Base-by-base conservation (phyloP, 768 basidiomycete species). In the Leccinellum luteum region DNA sequence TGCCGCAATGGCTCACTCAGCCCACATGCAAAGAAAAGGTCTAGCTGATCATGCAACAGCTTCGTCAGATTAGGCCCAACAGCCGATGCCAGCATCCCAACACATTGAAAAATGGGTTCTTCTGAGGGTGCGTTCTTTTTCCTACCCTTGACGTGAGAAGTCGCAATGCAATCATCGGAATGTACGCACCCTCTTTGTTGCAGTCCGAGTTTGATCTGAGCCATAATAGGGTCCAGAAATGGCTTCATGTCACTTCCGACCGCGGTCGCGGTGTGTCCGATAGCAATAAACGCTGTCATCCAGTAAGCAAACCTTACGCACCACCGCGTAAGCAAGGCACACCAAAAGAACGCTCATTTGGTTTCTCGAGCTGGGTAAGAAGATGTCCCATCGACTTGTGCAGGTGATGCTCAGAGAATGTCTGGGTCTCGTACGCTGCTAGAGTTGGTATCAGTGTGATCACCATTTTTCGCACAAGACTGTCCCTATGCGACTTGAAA, bases 21-120 rank as follows among this genome's bases (percentile, higher is more conserved):
- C 3, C 94, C 96, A 68, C 90, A 96, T 0, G 87, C 89, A 68
- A 98, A 90, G 91, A 99, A 98, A 43, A 97, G 78, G 70, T 98
- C 95, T 31, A 99, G 83, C 63, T 98, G 90, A 67, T 98, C 97
- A 72, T 98, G 97, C 56, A 99, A 80, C 48, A 96, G 80, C 68
- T 96, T 94, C 0, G 97, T 98, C 48, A 99, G 77, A 71, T 94
- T 96, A 3, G 94, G 94, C 1, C 97, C 97, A 31, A 99, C 94
- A 9, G 97, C 92, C 2, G 86, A 84, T 1, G 95, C 93, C 44
- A 99, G 78, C 94, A 98, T 96, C 35, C 93, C 93, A 58, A 99
- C 84, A 73, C 97, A 98, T 79, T 98, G 92, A 68, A 99, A 98
- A 57, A 98, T 94, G 0, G 95, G 90, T 62, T 94, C 94, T 72